These are phyloP conservation scores for Septoria petroselini DNA, from an alignment of 2,329 filamentous ascomycete species.

Conservation along the genomic window DNA sequence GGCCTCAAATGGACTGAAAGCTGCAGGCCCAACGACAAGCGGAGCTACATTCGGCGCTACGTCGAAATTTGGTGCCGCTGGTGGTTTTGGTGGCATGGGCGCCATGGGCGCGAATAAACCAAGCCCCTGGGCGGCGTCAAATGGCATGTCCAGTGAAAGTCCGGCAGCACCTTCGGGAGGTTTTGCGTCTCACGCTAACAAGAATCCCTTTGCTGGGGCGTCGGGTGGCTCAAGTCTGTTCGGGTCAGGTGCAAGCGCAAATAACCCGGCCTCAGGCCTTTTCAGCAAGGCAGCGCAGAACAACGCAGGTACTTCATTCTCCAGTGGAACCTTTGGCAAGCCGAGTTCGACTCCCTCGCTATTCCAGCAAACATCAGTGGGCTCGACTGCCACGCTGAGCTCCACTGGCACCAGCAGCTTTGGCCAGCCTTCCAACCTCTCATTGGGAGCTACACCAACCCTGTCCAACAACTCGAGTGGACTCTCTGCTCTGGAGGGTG, in stretches of 20 bases:
- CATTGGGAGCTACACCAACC: constrained; percentile 28
- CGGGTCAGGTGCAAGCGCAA: background rate
- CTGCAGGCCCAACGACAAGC: background rate
- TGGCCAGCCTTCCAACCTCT: constrained; percentile 33
- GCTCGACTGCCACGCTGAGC: constrained; percentile 44
- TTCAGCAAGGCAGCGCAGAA: constrained; percentile 8
- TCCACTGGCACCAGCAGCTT: constrained; percentile 36
- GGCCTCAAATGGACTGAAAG: background rate
- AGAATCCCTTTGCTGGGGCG: background rate
- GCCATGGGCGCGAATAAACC: constrained; percentile 8
- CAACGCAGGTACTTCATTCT: constrained; percentile 20
- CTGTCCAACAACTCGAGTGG: constrained; percentile 34
- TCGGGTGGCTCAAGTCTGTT: constrained; percentile 1
- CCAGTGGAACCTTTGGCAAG: constrained; percentile 17
- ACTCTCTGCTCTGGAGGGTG: constrained; percentile 38
- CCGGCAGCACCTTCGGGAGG: background rate
- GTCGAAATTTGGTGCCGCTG: constrained; percentile 7
- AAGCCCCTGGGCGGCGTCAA: constrained; percentile 8
- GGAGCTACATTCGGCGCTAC: constrained; percentile 12
- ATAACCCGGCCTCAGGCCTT: background rate
- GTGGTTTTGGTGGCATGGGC: constrained; percentile 16
- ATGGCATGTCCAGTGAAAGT: background rate
- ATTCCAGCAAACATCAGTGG: constrained; percentile 32
- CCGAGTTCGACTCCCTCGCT: constrained; percentile 13
- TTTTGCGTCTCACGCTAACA: constrained; percentile 4